Conservation (phyloP, 306 rosid species). For the Trifolium dubium region DNA sequence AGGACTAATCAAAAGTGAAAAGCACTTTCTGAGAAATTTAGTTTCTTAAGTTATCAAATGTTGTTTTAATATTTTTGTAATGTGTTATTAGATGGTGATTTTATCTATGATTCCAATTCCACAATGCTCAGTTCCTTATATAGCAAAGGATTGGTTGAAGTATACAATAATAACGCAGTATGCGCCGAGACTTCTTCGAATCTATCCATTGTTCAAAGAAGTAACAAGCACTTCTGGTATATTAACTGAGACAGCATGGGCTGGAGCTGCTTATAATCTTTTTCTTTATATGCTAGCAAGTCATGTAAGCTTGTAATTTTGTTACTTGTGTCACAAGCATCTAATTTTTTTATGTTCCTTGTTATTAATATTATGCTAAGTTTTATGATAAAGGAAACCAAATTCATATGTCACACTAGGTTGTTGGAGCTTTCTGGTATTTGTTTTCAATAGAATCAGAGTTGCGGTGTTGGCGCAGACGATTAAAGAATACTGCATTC, state of each 20-base stretch:
- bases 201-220: constrained; percentile 67
- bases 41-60: neutral
- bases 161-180: constrained; percentile 57
- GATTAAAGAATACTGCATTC: neutral
- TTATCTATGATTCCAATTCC: constrained; percentile 41
- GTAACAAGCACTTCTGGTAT: constrained; percentile 78
- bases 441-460: constrained; percentile 66
- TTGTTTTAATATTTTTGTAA: neutral
- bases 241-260: constrained; percentile 90
- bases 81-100: constrained; percentile 53
- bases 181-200: constrained; percentile 69
- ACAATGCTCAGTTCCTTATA: constrained; percentile 36
- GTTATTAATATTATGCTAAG: neutral
- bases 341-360: neutral
- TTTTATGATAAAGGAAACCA: constrained; percentile 23
- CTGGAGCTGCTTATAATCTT: constrained; percentile 89
- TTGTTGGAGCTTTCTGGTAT: constrained; percentile 92
- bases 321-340: neutral
- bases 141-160: constrained; percentile 58
- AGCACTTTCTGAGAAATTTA: constrained; percentile 5
- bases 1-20: neutral
- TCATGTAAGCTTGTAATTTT: constrained; percentile 64
- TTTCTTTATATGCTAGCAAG: constrained; percentile 83
- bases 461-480: constrained; percentile 62
- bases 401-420: constrained; percentile 47